Evolutionary conservation across 78 protist species (phyloP).

Genomic region (Cavenderia fasciculata): DNA sequence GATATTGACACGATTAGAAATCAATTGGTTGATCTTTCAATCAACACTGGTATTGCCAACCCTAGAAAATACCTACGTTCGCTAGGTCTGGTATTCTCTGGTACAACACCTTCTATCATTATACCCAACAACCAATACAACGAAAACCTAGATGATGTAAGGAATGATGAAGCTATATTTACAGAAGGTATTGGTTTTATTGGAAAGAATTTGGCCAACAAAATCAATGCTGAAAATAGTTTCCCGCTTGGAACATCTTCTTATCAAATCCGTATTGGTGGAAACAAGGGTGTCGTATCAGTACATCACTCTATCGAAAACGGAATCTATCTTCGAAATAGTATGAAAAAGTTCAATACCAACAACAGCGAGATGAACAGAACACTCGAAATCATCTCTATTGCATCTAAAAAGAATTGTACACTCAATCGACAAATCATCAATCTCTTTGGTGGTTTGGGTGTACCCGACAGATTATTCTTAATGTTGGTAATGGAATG

Average conservation of each 20-base stretch:
- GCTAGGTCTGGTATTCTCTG: constrained; percentile 18
- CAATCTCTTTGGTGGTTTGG: constrained; percentile 38
- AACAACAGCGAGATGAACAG: neutral
- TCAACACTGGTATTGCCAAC: neutral
- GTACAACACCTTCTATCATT: neutral
- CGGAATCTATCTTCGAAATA: constrained; percentile 18
- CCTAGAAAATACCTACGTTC: constrained; percentile 2
- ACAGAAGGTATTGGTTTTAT: constrained; percentile 50
- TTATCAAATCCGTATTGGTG: constrained; percentile 69
- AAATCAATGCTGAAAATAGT: neutral
- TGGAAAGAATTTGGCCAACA: neutral
- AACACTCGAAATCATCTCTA: constrained; percentile 50
- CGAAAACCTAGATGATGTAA: neutral
- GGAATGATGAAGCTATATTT: neutral
- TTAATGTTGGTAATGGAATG: neutral
- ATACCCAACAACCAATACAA: neutral
- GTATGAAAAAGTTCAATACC: constrained; percentile 52
- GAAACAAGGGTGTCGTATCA: constrained; percentile 65
- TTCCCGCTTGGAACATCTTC: constrained; percentile 11
- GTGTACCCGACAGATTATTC: constrained; percentile 31
- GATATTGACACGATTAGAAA: neutral
- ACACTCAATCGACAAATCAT: constrained; percentile 73
- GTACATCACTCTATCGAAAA: neutral
- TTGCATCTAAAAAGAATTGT: neutral
- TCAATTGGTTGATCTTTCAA: neutral